Base-by-base conservation (phyloP, 2,329 filamentous ascomycete species). In the Elsinoe arachidis region DNA sequence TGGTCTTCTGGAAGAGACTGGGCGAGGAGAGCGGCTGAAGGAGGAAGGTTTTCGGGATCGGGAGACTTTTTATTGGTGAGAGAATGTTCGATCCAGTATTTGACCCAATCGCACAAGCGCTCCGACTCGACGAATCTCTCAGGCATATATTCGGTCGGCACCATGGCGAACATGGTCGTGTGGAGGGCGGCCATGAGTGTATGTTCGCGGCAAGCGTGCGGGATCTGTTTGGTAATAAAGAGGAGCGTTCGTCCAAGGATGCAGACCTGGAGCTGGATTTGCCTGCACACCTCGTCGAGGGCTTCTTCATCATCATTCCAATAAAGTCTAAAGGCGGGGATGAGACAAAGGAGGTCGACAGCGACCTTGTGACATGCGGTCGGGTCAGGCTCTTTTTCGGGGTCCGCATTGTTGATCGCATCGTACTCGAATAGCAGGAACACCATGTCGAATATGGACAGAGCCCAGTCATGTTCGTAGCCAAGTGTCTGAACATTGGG, bases 181-280 rank as follows among this genome's bases (percentile, higher is more conserved):
- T 56, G 54, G n/a, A 56, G 39, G 33, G 54, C 11, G 39, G 39
- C 39, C 33, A 56, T 43, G 54, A 56, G 54, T 46, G 41, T 47
- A 33, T 56, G 54, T 49, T 56, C 54, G 54, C 54, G 54, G 33
- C 38, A 56, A 46, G 39, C 33, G 43, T 56, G 39, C 17, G 54
- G 54, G 4, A 56, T 38, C 17, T 56, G 54, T 17, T 56, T 56
- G 6, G 43, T 49, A 30, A 56, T 56, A 15, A 56, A 56, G 14
- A 56, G 54, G 33, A 56, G 54, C 11, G 41, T 56, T 41, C 54
- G 54, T 35, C 54, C 43, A 26, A 56, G 54, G 33, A 56, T 56
- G 54, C 38, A 47, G 26, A 56, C 15, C 19, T 56, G 54, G 21
- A 56, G 41, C 33, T 56, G 54, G 19, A 56, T 34, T 19, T 56